Evolutionary conservation across 306 rosid genomes (phyloP), one percentile per base, ranked within the genome.

Genomic region (Cucurbita maxima): DNA sequence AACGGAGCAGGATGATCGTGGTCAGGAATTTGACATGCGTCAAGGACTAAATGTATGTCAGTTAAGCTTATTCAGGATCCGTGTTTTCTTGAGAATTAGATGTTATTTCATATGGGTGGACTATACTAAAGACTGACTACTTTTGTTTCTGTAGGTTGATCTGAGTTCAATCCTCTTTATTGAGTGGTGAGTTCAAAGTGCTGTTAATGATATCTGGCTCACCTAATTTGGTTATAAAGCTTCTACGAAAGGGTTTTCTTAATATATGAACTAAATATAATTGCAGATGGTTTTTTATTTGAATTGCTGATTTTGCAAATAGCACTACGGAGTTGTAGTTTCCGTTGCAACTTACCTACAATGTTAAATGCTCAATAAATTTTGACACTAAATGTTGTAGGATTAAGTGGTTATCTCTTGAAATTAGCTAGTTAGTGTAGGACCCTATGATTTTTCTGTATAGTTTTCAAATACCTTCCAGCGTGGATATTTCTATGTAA

Each of bases 81-180:
- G 8, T 12, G 48, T 9, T 62, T 73, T 78, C 63, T 56, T 34
- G 58, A 69, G 41, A 44, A 41, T 22, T 15, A 52, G 43, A 53
- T 13, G 16, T 59, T 61, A 19, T 61, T 61, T 50, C 8, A 1
- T 58, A 18, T 62, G 45, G 14, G 30, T 36, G 44, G 36, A 60
- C 48, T n/a, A 47, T 61, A 25, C 34, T 30, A 48, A 47, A 48
- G 34, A 30, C 15, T 75, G 34, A 16, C 37, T 62, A 47, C 61
- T 62, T 76, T 79, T 54, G 56, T 76, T 80, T 79, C 36, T 59
- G 45, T 86, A 90, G 96, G 85, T 80, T 79, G 88, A 79, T 77
- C 84, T n/a, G 82, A 82, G 85, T 73, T 79, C 81, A 78, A 53
- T 81, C 74, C 75, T 79, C 68, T 53, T 40, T 69, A 57, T 76